A percentile compares a stretch with the other conserved stretches of the same genome.
phyloP scores from a whole-genome alignment of 78 protist species.

The Tieghemostelium lacteum region DNA sequence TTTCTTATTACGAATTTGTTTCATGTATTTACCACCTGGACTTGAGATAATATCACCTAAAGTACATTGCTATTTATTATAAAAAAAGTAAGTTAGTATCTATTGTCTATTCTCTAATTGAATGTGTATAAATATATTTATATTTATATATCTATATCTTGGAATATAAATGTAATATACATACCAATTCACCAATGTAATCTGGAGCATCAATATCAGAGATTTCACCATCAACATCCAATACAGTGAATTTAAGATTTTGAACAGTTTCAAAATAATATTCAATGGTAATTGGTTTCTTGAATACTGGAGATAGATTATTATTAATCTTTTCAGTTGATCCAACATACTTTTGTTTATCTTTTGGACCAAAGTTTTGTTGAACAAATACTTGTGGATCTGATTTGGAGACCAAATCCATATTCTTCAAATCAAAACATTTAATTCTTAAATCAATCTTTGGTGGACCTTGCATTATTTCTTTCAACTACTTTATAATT shows the following conservation, averaged over 20 bases:
- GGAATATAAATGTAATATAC: neutral
- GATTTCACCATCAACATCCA: conserved; percentile 32
- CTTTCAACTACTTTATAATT: no score
- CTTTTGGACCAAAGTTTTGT: neutral
- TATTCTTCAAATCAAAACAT: conserved; percentile 1
- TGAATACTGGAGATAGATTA: conserved; percentile 23
- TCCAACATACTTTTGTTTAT: neutral
- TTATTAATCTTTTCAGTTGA: conserved; percentile 56
- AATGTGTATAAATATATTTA: no score
- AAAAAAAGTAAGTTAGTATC: neutral
- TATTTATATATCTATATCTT: no score
- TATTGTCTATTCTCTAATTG: no score
- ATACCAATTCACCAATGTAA: neutral
- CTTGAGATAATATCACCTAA: conserved; percentile 10
- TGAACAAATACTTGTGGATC: conserved; percentile 36
- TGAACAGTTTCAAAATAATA: conserved; percentile 37
- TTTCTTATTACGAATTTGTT: neutral
- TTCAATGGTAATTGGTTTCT: neutral
- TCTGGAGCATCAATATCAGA: neutral
- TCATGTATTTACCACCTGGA: neutral
- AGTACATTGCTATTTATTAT: neutral
- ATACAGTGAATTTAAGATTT: conserved; percentile 3
- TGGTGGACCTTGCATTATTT: no score
- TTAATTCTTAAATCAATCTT: conserved; percentile 17
- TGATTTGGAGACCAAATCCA: conserved; percentile 3